phyloP scores from a whole-genome alignment of 768 basidiomycete species.

The Amylocystis lapponica region DNA sequence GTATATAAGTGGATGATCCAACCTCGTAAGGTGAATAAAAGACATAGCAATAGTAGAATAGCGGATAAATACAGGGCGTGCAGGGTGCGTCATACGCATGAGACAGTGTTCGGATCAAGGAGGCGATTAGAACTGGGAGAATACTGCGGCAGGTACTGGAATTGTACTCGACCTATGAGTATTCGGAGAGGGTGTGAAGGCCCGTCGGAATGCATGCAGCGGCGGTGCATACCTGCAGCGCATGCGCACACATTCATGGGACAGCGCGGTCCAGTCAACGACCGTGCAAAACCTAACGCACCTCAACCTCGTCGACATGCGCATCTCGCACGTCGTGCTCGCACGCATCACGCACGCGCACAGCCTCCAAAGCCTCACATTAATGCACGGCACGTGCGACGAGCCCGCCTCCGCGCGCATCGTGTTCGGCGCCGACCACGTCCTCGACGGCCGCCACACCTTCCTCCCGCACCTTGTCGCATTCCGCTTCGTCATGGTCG shows the following conservation, averaged over 20 bases:
- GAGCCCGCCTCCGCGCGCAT: slow-evolving; percentile 51
- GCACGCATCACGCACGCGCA: slow-evolving; percentile 59
- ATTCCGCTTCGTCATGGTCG: slow-evolving; percentile 60
- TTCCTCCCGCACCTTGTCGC: slow-evolving; percentile 57
- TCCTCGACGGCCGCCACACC: slow-evolving; percentile 51
- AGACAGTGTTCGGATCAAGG: too few relatives aligned
- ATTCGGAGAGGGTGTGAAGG: too few relatives aligned
- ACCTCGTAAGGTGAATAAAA: too few relatives aligned
- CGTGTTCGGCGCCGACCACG: slow-evolving; percentile 56
- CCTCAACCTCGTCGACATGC: slow-evolving; percentile 64
- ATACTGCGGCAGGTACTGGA: too few relatives aligned
- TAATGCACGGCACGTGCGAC: slow-evolving; percentile 64
- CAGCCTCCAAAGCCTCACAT: slow-evolving; percentile 53
- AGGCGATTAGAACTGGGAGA: too few relatives aligned
- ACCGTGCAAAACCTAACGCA: slow-evolving; percentile 65
- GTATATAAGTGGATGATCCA: too few relatives aligned
- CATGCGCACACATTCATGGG: slow-evolving; percentile 64
- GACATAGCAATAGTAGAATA: too few relatives aligned
- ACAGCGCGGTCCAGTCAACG: slow-evolving; percentile 53
- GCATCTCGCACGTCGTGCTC: slow-evolving; percentile 59
- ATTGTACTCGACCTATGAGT: too few relatives aligned
- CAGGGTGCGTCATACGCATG: too few relatives aligned
- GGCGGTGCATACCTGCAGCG: slow-evolving; percentile 64
- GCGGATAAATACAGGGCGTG: too few relatives aligned
- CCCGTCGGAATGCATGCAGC: too few relatives aligned